A percentile compares a stretch with the other conserved stretches of the same genome.
Conservation (phyloP, 306 rosid species). For the Betula pendula region DNA sequence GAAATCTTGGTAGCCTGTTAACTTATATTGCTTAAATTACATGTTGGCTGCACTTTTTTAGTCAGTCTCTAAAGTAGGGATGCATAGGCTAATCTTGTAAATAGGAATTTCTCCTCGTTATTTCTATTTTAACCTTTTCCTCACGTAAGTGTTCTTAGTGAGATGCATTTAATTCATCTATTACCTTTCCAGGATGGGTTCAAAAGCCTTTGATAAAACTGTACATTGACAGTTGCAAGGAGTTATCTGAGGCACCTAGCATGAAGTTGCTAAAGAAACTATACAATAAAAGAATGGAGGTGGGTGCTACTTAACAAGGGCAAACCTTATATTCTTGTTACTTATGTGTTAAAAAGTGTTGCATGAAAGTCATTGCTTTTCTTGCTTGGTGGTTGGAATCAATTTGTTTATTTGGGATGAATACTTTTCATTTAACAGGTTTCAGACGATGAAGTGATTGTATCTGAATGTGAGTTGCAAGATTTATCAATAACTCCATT, state of each 20-base stretch:
- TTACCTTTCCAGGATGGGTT: slow-evolving; percentile 65
- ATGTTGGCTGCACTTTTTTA: slow-evolving; percentile 9
- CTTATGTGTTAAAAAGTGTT: slow-evolving; percentile 4
- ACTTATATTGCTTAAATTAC: not conserved
- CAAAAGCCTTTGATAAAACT: slow-evolving; percentile 80
- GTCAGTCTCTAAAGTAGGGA: slow-evolving; percentile 14
- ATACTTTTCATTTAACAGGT: slow-evolving; percentile 48
- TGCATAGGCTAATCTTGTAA: slow-evolving; percentile 19
- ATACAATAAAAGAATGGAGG: slow-evolving; percentile 71
- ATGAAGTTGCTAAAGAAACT: slow-evolving; percentile 78
- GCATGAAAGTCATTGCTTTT: slow-evolving; percentile 8
- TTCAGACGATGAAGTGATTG: slow-evolving; percentile 83
- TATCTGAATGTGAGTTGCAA: slow-evolving; percentile 85
- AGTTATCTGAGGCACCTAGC: slow-evolving; percentile 67
- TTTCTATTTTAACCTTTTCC: slow-evolving; percentile 18
- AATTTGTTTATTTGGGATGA: slow-evolving; percentile 19
- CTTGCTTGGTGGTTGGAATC: slow-evolving; percentile 15
- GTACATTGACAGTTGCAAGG: slow-evolving; percentile 70
- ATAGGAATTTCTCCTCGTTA: slow-evolving; percentile 8
- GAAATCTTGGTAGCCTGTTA: not conserved
- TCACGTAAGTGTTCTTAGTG: not conserved
- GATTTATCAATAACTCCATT: slow-evolving; percentile 82
- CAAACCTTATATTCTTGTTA: slow-evolving; percentile 1
- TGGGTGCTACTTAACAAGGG: slow-evolving; percentile 29
- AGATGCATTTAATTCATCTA: slow-evolving; percentile 19